Conservation (phyloP, 352 stramenopile species). For the Phytopythium cucurbitacearum region DNA sequence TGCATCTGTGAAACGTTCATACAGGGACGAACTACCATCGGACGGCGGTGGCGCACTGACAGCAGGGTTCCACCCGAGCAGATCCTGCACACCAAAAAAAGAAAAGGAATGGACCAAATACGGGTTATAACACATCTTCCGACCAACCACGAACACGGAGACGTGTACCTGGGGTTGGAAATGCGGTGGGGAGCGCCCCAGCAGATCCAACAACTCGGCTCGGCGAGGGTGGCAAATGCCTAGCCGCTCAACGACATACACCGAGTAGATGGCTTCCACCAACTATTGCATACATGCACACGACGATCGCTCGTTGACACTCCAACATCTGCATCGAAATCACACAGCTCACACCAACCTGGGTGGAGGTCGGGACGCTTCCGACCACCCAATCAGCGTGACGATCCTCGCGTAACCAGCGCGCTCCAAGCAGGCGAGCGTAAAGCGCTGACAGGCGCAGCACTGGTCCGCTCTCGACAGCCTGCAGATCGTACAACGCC, state of each 20-base stretch:
- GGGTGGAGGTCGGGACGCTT: conserved; percentile 32
- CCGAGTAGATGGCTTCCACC: conserved; percentile 45
- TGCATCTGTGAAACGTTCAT: conserved; percentile 55
- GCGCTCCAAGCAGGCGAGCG: conserved; percentile 41
- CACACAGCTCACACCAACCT: conserved; percentile 17
- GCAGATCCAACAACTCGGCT: conserved; percentile 63
- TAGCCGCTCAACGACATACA: conserved; percentile 76
- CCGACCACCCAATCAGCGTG: conserved; percentile 37
- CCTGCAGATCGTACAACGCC: conserved; percentile 59
- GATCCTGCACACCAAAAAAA: conserved; percentile 36
- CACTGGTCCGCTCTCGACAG: conserved; percentile 42
- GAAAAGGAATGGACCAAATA: conserved; percentile 1
- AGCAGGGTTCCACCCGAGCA: conserved; percentile 81
- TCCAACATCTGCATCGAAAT: not conserved
- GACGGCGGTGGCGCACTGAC: conserved; percentile 23
- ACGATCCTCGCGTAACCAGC: conserved; percentile 46
- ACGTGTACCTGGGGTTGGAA: conserved; percentile 39
- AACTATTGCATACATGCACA: conserved; percentile 16
- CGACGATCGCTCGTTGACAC: too few species aligned
- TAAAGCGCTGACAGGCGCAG: conserved; percentile 46
- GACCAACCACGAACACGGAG: not conserved
- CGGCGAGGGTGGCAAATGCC: conserved; percentile 58
- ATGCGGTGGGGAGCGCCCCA: conserved; percentile 41
- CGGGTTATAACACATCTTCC: not conserved
- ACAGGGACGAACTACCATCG: conserved; percentile 37